These are phyloP conservation scores for Cercospora canescens DNA, from an alignment of 2,329 filamentous ascomycete species.

Conservation along the genomic window DNA sequence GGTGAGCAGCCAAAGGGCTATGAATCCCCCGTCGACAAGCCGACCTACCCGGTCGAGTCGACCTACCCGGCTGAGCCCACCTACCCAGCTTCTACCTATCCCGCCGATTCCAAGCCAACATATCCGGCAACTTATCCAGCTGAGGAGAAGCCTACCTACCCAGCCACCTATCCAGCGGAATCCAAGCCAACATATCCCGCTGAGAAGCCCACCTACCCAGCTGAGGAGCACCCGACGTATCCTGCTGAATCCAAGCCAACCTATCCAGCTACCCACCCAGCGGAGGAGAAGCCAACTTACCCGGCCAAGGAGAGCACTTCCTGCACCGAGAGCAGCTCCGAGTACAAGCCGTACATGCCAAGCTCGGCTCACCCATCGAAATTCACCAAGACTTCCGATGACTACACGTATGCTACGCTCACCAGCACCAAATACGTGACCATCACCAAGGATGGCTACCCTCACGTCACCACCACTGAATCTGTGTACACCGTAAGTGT, in stretches of 20 bases:
- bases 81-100: background rate
- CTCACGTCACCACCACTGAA: slow-evolving; percentile 22
- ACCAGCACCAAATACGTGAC: slow-evolving; percentile 24
- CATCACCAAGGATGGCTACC: slow-evolving; percentile 17
- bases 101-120: background rate
- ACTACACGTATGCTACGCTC: slow-evolving; percentile 26
- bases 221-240: background rate
- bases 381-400: slow-evolving; percentile 11
- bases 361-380: slow-evolving; percentile 5
- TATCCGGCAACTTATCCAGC: background rate
- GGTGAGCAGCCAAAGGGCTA: background rate
- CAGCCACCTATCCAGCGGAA: background rate
- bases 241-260: background rate
- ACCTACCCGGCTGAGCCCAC: background rate
- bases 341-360: slow-evolving; percentile 12
- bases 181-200: background rate
- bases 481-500: slow-evolving; percentile 18
- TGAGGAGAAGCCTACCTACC: background rate
- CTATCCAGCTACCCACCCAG: slow-evolving; percentile 3
- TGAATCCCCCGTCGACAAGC: background rate
- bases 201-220: background rate
- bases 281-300: background rate
- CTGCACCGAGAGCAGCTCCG: too few species aligned
- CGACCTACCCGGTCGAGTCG: background rate
- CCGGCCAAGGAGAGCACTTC: background rate